Evolutionary conservation across 164 flowering plant genomes (phyloP), one percentile per base, ranked within the genome.

Genomic region (Kalanchoe fedtschenkoi): DNA sequence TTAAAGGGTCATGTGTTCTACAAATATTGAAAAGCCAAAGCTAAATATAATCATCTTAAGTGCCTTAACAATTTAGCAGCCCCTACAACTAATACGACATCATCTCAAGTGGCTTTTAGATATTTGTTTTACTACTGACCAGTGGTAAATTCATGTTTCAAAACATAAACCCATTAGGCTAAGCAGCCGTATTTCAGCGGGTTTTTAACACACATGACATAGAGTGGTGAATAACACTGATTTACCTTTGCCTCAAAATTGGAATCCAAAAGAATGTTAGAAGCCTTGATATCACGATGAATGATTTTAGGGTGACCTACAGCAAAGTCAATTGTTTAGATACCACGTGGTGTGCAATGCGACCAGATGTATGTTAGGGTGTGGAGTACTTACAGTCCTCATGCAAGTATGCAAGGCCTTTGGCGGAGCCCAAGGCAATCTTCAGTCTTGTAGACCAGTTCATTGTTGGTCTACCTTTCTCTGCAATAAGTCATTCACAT

Each of bases 361-460:
- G n/a, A 33, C n/a, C 15, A 47, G 65, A 57, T 44, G 6, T 46
- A 22, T 46, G 16, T 43, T 32, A 22, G 11, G 16, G 51, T 15
- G 39, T 58, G 59, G 51, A 65, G 46, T 55, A 68, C 83, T 70
- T 62, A 82, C 86, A 77, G 64, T 80, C 83, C 65, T 77, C 83
- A 57, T 82, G 86, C 66, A 81, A 64, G 68, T 77, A 81, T 39
- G 81, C 77, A 41, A 81, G 64, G 71, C 86, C 86, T 69, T 65
- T 79, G 1, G 86, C 86, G 54, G 86, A 67, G 15, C 86, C 86
- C 39, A 72, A 6, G 38, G 83, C 86, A 66, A 81, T 70, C 66
- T 71, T 79, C 75, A 79, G 59, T 72, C 86, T 74, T n/a, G 70
- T 75, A 16, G 69, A 34, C 83, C 83, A 81, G 54, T 66, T 61